Base-by-base conservation (phyloP, 345 rosid species). In the Cardiospermum halicacabum region DNA sequence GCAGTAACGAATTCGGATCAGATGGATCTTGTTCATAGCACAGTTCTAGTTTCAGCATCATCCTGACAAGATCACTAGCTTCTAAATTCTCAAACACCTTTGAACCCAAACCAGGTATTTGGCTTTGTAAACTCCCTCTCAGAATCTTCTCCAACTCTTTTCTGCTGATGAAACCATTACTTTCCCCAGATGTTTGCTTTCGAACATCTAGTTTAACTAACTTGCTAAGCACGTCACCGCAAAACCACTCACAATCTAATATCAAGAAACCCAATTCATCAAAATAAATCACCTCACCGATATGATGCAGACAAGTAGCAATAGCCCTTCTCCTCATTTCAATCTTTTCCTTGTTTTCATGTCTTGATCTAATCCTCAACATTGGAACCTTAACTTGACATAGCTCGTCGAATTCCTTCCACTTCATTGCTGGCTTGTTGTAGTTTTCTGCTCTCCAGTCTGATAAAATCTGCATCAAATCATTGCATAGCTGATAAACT, bases 11-110 rank as follows among this genome's bases (percentile, higher is more conserved):
- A 69, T 87, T 75, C 34, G 89, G 84, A 77, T 75, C 80, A 11
- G 92, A 81, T 0, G 88, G 89, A 69, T 94, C 92, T 81, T 84
- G 87, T 56, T 84, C 92, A 43, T 82, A 84, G 69, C 92, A 91
- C 24, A 94, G 79, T 73, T 91, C 95, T 57, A 94, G 79, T 76
- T 84, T 91, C 85, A 89, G 83, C 96, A 89, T 91, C 93, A 89
- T 76, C 64, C 76, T 80, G 36, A 89, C 77, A 57, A 91, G 82
- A 70, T 91, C 93, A 67, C 67, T 45, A 11, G 78, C 85, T 37
- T 89, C 96, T 40, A 91, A 72, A 72, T 87, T 88, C 73, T 84
- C 96, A 61, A 91, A 80, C 25, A 89, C 86, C 74, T 83, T 90
- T 32, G 96, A 93, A 66, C 85, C 74, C 85, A 90, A 84, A 68